A percentile compares a stretch with the other conserved stretches of the same genome.
Conservation (phyloP, 129 eudicot genomes). For the Flaveria linearis region DNA sequence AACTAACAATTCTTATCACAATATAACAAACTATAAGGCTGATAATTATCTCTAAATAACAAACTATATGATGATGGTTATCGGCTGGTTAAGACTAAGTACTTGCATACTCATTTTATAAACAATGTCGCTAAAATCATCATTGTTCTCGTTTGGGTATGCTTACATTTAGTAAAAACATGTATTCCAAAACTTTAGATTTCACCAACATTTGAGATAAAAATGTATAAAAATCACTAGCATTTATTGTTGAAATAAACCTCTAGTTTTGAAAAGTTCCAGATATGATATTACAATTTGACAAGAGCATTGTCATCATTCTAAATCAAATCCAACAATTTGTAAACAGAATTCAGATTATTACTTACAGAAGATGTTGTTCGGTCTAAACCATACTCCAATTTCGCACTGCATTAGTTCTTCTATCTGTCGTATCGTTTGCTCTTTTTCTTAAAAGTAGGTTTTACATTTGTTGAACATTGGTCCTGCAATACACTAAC, state of each 20-base stretch:
- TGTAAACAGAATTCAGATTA: background rate
- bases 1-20: too few relatives aligned
- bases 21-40: too few relatives aligned
- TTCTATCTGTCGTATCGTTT: background rate
- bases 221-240: background rate
- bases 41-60: too few relatives aligned
- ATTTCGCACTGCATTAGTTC: background rate
- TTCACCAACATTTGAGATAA: background rate
- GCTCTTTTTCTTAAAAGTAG: background rate
- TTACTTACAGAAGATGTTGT: background rate
- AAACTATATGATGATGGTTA: too few relatives aligned
- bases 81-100: too few relatives aligned
- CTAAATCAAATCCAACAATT: background rate
- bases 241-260: background rate
- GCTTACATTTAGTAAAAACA: background rate
- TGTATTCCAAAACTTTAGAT: too few relatives aligned
- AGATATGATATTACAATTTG: background rate
- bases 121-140: background rate
- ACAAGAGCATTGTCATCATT: background rate
- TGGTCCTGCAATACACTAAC: background rate
- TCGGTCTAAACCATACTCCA: background rate
- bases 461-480: background rate
- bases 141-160: too few relatives aligned
- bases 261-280: background rate
- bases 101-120: background rate